A percentile compares a stretch with the other conserved stretches of the same genome.
Conservation (phyloP, 345 rosid species). For the Stellera chamaejasme region DNA sequence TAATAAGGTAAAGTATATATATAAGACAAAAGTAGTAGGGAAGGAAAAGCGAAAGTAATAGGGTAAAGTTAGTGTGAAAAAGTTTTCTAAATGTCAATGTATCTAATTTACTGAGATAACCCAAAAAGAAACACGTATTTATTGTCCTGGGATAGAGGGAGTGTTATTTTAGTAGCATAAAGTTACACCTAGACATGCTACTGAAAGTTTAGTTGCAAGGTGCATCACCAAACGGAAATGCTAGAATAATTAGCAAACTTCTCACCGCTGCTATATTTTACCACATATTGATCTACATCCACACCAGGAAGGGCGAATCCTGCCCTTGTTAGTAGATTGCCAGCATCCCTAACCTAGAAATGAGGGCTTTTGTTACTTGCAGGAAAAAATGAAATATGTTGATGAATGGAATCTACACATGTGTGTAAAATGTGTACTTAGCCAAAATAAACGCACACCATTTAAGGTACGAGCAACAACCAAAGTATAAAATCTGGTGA, state of each 20-base stretch:
- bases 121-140: too few species aligned
- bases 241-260: conserved; percentile 1
- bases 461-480: not conserved
- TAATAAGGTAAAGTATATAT: too few species aligned
- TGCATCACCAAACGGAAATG: not conserved
- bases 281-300: conserved; percentile 84
- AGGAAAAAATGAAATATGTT: too few species aligned
- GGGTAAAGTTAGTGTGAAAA: too few species aligned
- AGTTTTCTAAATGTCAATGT: too few species aligned
- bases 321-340: conserved; percentile 92
- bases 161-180: not conserved
- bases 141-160: too few species aligned
- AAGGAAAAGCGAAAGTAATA: too few species aligned
- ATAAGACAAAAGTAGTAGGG: too few species aligned
- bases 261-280: conserved; percentile 79
- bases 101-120: too few species aligned
- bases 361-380: conserved; percentile 6
- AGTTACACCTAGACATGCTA: too few species aligned
- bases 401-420: too few species aligned
- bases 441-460: not conserved
- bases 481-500: not conserved
- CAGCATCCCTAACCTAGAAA: conserved; percentile 86
- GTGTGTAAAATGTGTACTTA: not conserved
- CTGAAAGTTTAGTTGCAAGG: too few species aligned
- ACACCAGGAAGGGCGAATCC: conserved; percentile 94